phyloP scores from a whole-genome alignment of 768 basidiomycete species.

The Rhizopogon vulgaris region DNA sequence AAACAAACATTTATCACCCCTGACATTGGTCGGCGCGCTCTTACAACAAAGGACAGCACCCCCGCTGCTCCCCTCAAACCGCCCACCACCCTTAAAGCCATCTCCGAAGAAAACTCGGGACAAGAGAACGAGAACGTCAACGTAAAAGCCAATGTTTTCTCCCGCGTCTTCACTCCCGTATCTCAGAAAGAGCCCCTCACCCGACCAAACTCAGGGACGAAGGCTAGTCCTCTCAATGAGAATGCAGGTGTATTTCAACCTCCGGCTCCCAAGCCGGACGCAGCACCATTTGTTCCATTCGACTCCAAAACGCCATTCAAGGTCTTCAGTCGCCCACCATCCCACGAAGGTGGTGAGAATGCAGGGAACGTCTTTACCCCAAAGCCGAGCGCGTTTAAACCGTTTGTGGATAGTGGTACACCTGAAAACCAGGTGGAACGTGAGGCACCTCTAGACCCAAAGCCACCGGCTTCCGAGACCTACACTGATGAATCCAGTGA shows the following conservation, averaged over 20 bases:
- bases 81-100: conserved; percentile 24
- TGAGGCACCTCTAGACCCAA: conserved; percentile 10
- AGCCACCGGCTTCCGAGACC: conserved; percentile 11
- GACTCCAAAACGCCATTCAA: conserved; percentile 40
- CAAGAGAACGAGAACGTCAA: background rate
- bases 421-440: conserved; percentile 7
- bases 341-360: conserved; percentile 35
- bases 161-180: conserved; percentile 61
- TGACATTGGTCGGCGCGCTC: conserved; percentile 31
- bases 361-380: conserved; percentile 35
- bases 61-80: conserved; percentile 14
- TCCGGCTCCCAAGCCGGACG: conserved; percentile 7
- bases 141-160: conserved; percentile 38
- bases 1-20: conserved; percentile 34
- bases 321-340: conserved; percentile 67
- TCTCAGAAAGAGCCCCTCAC: conserved; percentile 31
- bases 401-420: conserved; percentile 27
- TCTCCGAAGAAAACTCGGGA: conserved; percentile 29
- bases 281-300: conserved; percentile 37
- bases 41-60: conserved; percentile 29
- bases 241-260: conserved; percentile 5
- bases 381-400: conserved; percentile 36
- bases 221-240: conserved; percentile 13
- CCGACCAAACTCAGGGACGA: conserved; percentile 14
- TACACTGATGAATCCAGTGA: conserved; percentile 30